Evolutionary conservation across 352 stramenopile species (phyloP).

Genomic region (Blastocystis sp.): DNA sequence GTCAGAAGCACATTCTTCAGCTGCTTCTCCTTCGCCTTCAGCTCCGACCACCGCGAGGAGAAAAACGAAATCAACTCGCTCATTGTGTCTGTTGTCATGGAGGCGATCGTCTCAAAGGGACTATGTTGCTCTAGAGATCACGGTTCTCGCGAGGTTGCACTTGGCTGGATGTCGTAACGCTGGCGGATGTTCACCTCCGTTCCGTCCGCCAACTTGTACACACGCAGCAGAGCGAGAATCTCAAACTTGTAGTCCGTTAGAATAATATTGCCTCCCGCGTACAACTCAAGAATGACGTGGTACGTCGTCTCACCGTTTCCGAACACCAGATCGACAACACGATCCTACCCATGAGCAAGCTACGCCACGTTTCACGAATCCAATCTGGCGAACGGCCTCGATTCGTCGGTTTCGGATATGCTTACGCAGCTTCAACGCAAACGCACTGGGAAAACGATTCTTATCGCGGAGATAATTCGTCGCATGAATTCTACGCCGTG

Average conservation of each 20-base stretch:
- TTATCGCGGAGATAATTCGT: constrained; percentile 59
- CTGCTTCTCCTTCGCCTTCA: constrained; percentile 39
- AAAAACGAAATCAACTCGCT: constrained; percentile 64
- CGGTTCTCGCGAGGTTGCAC: neutral
- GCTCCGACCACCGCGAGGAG: constrained; percentile 29
- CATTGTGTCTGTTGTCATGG: constrained; percentile 59
- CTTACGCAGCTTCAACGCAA: constrained; percentile 78
- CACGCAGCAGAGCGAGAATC: constrained; percentile 72
- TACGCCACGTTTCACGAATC: neutral
- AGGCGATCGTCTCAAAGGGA: constrained; percentile 58
- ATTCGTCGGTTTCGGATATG: constrained; percentile 73
- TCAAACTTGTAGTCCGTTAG: constrained; percentile 73
- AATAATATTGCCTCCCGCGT: constrained; percentile 74
- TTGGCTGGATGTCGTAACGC: constrained; percentile 65
- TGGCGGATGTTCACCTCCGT: constrained; percentile 76
- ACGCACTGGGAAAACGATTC: constrained; percentile 67
- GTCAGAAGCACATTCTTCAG: neutral
- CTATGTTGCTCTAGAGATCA: constrained; percentile 59
- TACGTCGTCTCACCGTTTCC: constrained; percentile 69
- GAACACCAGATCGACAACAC: constrained; percentile 75
- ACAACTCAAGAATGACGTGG: constrained; percentile 77
- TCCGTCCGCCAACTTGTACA: constrained; percentile 74
- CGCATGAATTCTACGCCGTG: constrained; percentile 1
- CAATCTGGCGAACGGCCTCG: constrained; percentile 66
- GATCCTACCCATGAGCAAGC: constrained; percentile 66